These are phyloP conservation scores for Gentiana dahurica DNA, from an alignment of 257 asterid genomes.

Conservation along the genomic window DNA sequence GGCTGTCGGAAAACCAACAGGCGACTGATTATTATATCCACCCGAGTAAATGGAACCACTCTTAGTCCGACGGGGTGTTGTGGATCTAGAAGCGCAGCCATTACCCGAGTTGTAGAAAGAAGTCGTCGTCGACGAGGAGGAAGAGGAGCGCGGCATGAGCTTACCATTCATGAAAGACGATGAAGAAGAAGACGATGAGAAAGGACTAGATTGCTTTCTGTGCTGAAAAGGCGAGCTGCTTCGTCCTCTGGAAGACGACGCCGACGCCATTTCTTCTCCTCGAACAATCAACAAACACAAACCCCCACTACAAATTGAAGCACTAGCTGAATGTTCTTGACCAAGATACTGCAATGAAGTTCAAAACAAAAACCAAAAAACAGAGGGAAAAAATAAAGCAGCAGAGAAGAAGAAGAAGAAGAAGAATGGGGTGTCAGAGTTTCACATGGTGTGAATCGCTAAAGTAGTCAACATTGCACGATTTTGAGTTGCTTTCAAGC, in stretches of 20 bases:
- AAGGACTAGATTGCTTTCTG: conserved; percentile 63
- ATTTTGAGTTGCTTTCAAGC: conserved; percentile 22
- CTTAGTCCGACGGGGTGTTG: conserved; percentile 36
- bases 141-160: conserved; percentile 49
- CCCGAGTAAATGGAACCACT: conserved; percentile 29
- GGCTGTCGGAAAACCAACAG: conserved; percentile 47
- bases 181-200: conserved; percentile 80
- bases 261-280: conserved; percentile 27
- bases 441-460: conserved; percentile 62
- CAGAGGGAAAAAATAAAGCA: conserved; percentile 4
- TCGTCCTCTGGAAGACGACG: conserved; percentile 88
- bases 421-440: conserved; percentile 55
- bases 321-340: not conserved
- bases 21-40: conserved; percentile 35
- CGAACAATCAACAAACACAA: conserved; percentile 10
- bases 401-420: conserved; percentile 10
- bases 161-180: conserved; percentile 72
- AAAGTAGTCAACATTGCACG: conserved; percentile 34
- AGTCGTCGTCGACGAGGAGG: conserved; percentile 52
- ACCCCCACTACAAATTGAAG: not conserved
- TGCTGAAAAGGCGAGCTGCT: conserved; percentile 64
- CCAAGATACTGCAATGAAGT: not conserved
- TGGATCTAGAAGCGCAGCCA: conserved; percentile 61
- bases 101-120: conserved; percentile 47
- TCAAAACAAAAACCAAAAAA: not conserved